Conservation (phyloP, 78 protist genomes). For the Planoprotostelium fungivorum region DNA sequence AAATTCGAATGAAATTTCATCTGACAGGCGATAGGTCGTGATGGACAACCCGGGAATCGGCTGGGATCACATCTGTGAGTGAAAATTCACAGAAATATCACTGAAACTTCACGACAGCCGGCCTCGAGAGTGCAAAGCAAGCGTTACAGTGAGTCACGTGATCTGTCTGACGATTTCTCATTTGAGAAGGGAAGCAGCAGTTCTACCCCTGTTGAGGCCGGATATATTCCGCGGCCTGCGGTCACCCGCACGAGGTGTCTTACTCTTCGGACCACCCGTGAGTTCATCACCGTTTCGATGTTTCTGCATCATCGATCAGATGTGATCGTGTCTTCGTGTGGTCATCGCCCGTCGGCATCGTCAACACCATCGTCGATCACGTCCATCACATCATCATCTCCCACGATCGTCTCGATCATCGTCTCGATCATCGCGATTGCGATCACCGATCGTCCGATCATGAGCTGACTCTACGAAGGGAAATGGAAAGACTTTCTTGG, state of each 20-base stretch:
- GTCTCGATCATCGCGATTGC: no score
- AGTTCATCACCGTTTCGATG: background rate
- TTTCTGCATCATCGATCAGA: no score
- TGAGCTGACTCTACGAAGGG: slow-evolving; percentile 39
- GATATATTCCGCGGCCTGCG: slow-evolving; percentile 63
- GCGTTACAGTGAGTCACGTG: slow-evolving; percentile 23
- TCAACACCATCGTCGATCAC: no score
- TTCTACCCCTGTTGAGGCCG: slow-evolving; percentile 62
- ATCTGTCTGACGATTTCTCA: background rate
- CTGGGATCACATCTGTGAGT: background rate
- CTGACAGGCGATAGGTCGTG: background rate
- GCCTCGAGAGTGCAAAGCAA: slow-evolving; percentile 50
- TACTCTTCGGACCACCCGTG: slow-evolving; percentile 81
- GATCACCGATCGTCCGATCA: no score
- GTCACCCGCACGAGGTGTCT: slow-evolving; percentile 55
- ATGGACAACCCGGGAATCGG: background rate
- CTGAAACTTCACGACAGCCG: slow-evolving; percentile 4
- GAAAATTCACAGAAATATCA: background rate
- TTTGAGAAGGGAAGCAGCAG: slow-evolving; percentile 39
- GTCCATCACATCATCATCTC: no score
- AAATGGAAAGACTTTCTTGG: slow-evolving; percentile 73
- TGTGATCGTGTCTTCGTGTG: no score
- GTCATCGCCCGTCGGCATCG: no score
- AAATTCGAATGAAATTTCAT: background rate
- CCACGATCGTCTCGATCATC: no score